These are phyloP conservation scores for Hygrophila difformis DNA, from an alignment of 257 asterid species.

Conservation along the genomic window DNA sequence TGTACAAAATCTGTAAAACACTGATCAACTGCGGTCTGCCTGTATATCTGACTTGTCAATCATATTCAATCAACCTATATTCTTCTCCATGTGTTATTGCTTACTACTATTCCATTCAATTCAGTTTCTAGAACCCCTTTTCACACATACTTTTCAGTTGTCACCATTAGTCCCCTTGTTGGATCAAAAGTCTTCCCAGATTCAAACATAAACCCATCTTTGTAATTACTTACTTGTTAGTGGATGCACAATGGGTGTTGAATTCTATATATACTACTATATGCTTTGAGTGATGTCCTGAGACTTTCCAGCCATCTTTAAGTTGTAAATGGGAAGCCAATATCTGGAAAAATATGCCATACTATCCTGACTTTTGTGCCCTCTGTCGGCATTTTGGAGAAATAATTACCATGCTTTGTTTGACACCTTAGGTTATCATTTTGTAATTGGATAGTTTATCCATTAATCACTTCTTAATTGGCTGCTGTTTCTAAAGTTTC, in stretches of 20 bases:
- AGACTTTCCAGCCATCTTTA: conserved; percentile 16
- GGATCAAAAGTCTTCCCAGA: conserved; percentile 12
- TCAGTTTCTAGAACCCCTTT: too few relatives aligned
- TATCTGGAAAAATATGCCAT: conserved; percentile 11
- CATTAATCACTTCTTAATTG: conserved; percentile 1
- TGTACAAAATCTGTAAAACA: conserved; percentile 29
- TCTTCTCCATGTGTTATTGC: too few relatives aligned
- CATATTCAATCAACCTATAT: conserved; percentile 16
- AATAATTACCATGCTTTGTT: neutral
- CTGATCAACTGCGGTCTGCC: conserved; percentile 15
- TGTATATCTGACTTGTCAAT: conserved; percentile 23
- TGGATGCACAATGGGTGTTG: neutral
- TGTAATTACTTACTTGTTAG: neutral
- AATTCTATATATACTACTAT: conserved; percentile 1
- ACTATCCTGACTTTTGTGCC: conserved; percentile 12
- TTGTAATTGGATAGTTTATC: neutral
- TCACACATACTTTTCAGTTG: too few relatives aligned
- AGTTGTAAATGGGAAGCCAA: neutral
- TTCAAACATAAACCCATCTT: conserved; percentile 18
- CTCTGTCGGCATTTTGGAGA: neutral
- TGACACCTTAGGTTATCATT: conserved; percentile 10
- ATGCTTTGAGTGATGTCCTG: too few relatives aligned
- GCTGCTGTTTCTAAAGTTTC: conserved; percentile 12
- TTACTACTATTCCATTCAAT: neutral
- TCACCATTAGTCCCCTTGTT: conserved; percentile 8